A percentile compares a stretch with the other conserved stretches of the same genome.
Evolutionary conservation across 257 asterid species (phyloP).

Genomic region (Apocynum venetum): DNA sequence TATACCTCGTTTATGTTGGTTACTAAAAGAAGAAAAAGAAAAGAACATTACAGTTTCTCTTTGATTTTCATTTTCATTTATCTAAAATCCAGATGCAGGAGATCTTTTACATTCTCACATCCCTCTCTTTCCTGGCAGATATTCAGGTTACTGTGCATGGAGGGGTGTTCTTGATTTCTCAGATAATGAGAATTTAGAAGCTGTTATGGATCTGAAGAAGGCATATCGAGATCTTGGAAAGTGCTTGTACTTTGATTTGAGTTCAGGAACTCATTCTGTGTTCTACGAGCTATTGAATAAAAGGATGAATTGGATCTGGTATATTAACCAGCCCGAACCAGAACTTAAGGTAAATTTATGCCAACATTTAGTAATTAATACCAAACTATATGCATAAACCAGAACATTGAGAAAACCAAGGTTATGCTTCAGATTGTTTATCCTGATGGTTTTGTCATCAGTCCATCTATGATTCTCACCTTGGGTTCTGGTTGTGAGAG

Average conservation of each 20-base stretch:
- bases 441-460: neutral
- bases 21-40: neutral
- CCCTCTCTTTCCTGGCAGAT: conserved; percentile 35
- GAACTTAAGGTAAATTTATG: conserved; percentile 47
- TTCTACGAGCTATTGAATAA: conserved; percentile 63
- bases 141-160: conserved; percentile 96
- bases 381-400: neutral
- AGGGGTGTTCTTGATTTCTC: conserved; percentile 81
- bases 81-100: neutral
- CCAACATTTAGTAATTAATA: neutral
- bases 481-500: neutral
- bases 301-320: conserved; percentile 93
- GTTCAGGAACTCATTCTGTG: conserved; percentile 50
- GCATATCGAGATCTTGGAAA: conserved; percentile 75
- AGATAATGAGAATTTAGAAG: conserved; percentile 44
- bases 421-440: neutral
- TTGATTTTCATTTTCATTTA: too few relatives aligned
- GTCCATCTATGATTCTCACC: neutral
- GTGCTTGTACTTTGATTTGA: conserved; percentile 70
- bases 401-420: neutral
- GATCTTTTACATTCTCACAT: neutral
- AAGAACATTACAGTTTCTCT: too few relatives aligned
- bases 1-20: neutral
- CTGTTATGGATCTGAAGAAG: conserved; percentile 49
- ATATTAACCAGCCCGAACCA: conserved; percentile 79